Base-by-base conservation (phyloP, 495 filamentous ascomycete genomes). In the Penicillium paradoxum region DNA sequence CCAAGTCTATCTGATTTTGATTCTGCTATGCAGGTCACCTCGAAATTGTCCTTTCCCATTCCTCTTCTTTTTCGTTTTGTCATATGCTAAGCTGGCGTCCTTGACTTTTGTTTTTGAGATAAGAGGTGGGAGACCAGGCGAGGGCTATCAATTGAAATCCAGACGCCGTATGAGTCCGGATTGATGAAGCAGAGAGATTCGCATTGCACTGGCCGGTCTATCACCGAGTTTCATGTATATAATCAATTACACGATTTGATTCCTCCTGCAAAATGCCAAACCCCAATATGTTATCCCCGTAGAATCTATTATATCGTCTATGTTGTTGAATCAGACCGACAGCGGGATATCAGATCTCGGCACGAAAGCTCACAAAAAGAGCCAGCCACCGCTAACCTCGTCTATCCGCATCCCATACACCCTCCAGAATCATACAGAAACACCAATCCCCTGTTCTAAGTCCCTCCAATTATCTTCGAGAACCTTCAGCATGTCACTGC, bases 181-280 rank as follows among this genome's bases (percentile, higher is more conserved):
- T n/a, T 34, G 44, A 46, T 22, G 29, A 17, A 47, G 11, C 14
- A 17, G 15, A 34, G 45, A 46, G 17, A 47, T 25, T 10, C 15
- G 9, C 18, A 24, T 21, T 10, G 33, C 34, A 27, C 21, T 34
- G 24, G 14, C 25, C 27, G 14, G 17, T 39, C 21, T 25, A 6
- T 13, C 17, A 25, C 25, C 15, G 15, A 17, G 14, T 27, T 44
- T 37, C 52, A 38, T 55, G 52, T 55, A 55, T 49, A 55, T 55
- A 55, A 43, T 42, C 33, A 54, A 33, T 30, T 43, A 44, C 24
- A 39, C 36, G 24, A 47, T 29, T 19, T 14, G 22, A 25, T 29
- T 27, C 21, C 17, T 22, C 22, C 21, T 15, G 22, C 30, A 53
- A 27, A 22, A 15, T 32, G 24, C 6, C 29, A 13, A 37, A 4